Evolutionary conservation across 306 rosid genomes (phyloP), one percentile per base, ranked within the genome.

Genomic region (Vicia villosa): DNA sequence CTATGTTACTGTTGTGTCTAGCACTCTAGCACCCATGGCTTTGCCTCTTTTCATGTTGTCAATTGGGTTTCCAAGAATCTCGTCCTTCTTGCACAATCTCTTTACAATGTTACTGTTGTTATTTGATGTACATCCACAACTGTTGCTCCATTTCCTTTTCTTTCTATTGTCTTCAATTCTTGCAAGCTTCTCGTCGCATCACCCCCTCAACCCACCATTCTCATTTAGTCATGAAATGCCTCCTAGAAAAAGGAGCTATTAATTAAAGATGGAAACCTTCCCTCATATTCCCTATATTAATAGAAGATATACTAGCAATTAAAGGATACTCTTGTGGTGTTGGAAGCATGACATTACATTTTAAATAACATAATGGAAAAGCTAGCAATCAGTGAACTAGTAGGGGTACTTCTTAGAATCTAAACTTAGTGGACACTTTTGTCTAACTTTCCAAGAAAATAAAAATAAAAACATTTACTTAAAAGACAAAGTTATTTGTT

Each of bases 341-440:
- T 16, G 56, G 17, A 26, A 57, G 5, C 37, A 28, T 66, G 60
- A 15, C 36, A 1, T 32, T 68, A 16, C 47, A 41, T 55, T 56
- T 32, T 17, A 10, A 37, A 43, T 30, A 63, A 60, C 9, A 8
- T 37, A 13, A 16, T 7, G 17, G 57, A 28, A 19, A 78, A 59
- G 24, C 5, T 54, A 37, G 38, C 22, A 28, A 42, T 41, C 58
- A 52, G 4, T 72, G 19, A 76, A 66, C 37, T 66, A 45, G 34
- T 37, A 51, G 57, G n/a, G n/a, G n/a, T n/a, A 32, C 1, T 56
- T 30, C 8, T 47, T 66, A 36, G 70, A 70, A 68, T 63, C 55
- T 73, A 64, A 8, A 63, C 38, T 34, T 15, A 9, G 28, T n/a
- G 16, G 21, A 26, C 45, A 73, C 17, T 38, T 58, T 47, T 68